phyloP scores from a whole-genome alignment of 768 basidiomycete genomes.

The Pleurotus sapidus region DNA sequence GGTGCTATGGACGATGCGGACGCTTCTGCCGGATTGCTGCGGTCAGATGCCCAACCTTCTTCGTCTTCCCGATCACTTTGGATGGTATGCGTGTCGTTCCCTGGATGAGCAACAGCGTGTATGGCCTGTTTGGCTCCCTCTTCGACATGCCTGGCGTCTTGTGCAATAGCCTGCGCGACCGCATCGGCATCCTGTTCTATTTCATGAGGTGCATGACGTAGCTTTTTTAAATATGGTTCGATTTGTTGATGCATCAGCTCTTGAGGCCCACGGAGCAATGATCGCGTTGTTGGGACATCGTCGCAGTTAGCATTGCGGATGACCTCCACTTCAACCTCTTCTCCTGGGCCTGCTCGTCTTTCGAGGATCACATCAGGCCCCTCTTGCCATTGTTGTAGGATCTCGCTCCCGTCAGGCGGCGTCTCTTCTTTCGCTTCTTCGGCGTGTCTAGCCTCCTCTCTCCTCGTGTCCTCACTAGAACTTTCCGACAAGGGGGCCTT shows the following conservation, averaged over 20 bases:
- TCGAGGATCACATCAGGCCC: constrained; percentile 69
- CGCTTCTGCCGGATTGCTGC: constrained; percentile 25
- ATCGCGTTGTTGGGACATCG: constrained; percentile 11
- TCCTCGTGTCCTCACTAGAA: constrained; percentile 7
- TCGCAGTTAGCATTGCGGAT: constrained; percentile 33
- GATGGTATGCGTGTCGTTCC: constrained; percentile 18
- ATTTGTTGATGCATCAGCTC: constrained; percentile 23
- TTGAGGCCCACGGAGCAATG: constrained; percentile 17
- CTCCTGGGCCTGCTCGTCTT: constrained; percentile 50
- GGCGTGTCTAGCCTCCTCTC: constrained; percentile 14
- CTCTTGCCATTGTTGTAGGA: constrained; percentile 64
- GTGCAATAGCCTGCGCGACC: constrained; percentile 18
- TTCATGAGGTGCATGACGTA: constrained; percentile 19
- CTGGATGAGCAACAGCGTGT: constrained; percentile 7
- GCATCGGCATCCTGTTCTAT: constrained; percentile 18
- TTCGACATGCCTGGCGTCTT: constrained; percentile 21
- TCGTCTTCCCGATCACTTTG: constrained; percentile 37
- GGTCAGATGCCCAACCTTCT: constrained; percentile 66
- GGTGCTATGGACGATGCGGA: constrained; percentile 2
- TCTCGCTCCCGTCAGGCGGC: constrained; percentile 42
- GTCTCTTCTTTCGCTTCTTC: constrained; percentile 27
- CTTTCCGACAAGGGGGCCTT: constrained; percentile 11
- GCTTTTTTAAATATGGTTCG: constrained; percentile 24
- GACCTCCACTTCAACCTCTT: constrained; percentile 70
- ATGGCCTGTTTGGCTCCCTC: constrained; percentile 12